A percentile compares a stretch with the other conserved stretches of the same genome.
These are phyloP conservation scores for Claviceps maximensis DNA, from an alignment of 2,329 filamentous ascomycete species.

Conservation along the genomic window DNA sequence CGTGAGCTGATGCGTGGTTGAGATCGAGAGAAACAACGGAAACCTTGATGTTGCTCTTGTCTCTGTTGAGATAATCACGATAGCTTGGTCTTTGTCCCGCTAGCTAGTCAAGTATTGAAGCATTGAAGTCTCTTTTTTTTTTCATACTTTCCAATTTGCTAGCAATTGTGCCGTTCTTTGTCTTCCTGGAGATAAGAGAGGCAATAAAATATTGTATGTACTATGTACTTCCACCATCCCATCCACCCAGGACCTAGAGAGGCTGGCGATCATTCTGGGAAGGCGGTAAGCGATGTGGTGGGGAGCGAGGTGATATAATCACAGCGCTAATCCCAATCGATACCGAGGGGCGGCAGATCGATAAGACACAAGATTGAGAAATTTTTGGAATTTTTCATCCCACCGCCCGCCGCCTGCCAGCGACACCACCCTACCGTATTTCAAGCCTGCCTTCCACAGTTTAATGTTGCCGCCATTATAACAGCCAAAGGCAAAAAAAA, in stretches of 20 bases:
- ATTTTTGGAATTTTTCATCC: slow-evolving; percentile 19
- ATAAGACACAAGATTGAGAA: slow-evolving; percentile 20
- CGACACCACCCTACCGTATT: not conserved
- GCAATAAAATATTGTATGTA: too few species aligned
- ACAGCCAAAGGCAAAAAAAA: not conserved
- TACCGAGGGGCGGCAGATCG: slow-evolving; percentile 26
- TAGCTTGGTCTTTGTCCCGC: too few species aligned
- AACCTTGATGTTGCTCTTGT: not conserved
- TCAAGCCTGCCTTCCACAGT: not conserved
- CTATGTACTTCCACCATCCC: too few species aligned
- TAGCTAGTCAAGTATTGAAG: not conserved
- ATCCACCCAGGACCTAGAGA: too few species aligned
- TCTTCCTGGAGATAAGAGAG: too few species aligned
- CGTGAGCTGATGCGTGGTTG: not conserved
- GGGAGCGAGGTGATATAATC: too few species aligned
- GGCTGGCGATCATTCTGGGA: slow-evolving; percentile 4
- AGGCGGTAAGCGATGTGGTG: slow-evolving; percentile 18
- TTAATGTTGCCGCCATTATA: not conserved
- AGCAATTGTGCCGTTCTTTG: not conserved
- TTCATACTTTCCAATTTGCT: too few species aligned
- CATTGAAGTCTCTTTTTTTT: too few species aligned
- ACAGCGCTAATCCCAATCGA: slow-evolving; percentile 13
- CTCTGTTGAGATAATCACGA: not conserved
- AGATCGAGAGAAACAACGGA: not conserved
- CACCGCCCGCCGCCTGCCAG: slow-evolving; percentile 1